Percentiles rank a stretch among this genome's conserved stretches.
Evolutionary conservation across 1,284 basidiomycete genomes (phyloP).

Genomic region (Cutaneotrichosporon mucoides): DNA sequence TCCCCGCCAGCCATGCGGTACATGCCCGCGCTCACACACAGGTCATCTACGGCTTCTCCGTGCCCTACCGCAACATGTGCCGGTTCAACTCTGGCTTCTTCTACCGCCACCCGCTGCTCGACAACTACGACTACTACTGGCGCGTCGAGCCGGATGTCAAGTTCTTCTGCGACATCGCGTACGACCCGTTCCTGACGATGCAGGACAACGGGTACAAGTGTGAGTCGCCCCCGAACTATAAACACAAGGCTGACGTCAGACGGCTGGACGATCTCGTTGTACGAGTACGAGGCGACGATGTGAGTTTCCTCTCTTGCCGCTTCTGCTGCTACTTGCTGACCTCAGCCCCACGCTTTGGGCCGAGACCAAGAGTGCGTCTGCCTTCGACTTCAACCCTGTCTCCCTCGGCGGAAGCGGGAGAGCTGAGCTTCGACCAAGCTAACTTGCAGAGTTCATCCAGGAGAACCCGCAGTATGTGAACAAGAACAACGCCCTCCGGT

Average conservation of each 20-base stretch:
- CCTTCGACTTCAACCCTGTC: no score
- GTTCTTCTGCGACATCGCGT: constrained; percentile 29
- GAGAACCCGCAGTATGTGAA: constrained; percentile 64
- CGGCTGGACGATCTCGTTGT: constrained; percentile 71
- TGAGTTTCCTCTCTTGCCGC: no score
- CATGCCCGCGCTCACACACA: not conserved
- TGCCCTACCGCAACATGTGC: constrained; percentile 66
- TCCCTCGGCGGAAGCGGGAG: no score
- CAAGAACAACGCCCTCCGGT: constrained; percentile 66
- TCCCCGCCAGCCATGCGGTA: no score
- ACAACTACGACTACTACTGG: constrained; percentile 90
- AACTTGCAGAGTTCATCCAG: constrained; percentile 60
- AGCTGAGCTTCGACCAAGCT: not conserved
- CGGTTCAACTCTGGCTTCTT: constrained; percentile 89
- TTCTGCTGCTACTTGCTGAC: no score
- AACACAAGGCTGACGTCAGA: constrained; percentile 46
- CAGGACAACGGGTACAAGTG: constrained; percentile 67
- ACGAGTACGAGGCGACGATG: constrained; percentile 74
- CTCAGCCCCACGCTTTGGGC: constrained; percentile 63
- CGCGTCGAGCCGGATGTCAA: constrained; percentile 56
- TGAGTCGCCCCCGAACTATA: not conserved
- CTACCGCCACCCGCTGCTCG: constrained; percentile 70
- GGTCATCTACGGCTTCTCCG: constrained; percentile 80
- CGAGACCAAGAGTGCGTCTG: constrained; percentile 59
- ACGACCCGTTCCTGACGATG: constrained; percentile 87